These are phyloP conservation scores for Hydrangea macrophylla DNA, from an alignment of 148 eudicot genomes.

Conservation along the genomic window DNA sequence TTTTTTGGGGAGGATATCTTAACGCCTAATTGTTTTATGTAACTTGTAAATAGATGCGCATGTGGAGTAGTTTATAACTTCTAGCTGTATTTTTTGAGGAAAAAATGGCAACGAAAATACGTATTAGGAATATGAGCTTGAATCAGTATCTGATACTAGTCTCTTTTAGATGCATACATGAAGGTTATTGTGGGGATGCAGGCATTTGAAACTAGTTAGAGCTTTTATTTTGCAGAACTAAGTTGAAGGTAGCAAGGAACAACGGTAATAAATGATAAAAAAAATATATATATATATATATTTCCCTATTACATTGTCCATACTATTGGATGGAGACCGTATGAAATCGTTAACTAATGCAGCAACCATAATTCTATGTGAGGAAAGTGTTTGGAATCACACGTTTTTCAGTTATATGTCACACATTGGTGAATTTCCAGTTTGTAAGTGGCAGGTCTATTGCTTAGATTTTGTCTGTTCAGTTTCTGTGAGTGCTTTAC, in stretches of 20 bases:
- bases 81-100: background rate
- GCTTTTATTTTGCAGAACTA: background rate
- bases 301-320: background rate
- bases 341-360: too few relatives aligned
- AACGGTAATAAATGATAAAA: background rate
- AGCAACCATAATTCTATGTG: too few relatives aligned
- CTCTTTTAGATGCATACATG: background rate
- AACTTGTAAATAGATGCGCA: constrained; percentile 1
- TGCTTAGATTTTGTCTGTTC: too few relatives aligned
- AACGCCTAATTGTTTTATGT: background rate
- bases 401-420: too few relatives aligned
- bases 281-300: too few relatives aligned
- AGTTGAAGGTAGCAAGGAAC: background rate
- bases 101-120: too few relatives aligned
- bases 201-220: background rate
- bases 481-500: too few relatives aligned
- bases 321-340: too few relatives aligned
- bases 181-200: background rate
- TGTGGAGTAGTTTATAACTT: background rate
- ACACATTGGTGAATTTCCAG: too few relatives aligned
- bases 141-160: background rate
- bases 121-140: background rate
- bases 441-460: too few relatives aligned
- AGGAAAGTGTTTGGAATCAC: too few relatives aligned
- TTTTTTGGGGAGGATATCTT: background rate